phyloP scores from a whole-genome alignment of 495 filamentous ascomycete genomes.

The Penicillium steckii region DNA sequence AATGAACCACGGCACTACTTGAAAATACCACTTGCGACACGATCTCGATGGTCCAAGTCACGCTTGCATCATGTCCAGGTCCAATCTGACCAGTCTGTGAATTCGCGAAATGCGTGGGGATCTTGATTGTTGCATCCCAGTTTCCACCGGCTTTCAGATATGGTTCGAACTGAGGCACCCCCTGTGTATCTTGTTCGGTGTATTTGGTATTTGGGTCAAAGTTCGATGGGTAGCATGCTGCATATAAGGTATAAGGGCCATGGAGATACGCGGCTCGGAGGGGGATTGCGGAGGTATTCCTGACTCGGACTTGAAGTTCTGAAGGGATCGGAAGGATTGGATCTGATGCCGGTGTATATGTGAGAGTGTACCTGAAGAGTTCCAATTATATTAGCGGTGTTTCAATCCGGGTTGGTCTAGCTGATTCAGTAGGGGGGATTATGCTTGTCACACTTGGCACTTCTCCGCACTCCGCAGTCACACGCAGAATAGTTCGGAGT shows the following conservation, averaged over 20 bases:
- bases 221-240: constrained; percentile 74
- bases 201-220: constrained; percentile 78
- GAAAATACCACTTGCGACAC: constrained; percentile 92
- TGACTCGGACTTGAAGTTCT: constrained; percentile 77
- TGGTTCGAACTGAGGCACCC: constrained; percentile 86
- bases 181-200: constrained; percentile 57
- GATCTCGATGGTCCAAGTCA: constrained; percentile 90
- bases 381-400: neutral
- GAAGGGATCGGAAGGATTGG: constrained; percentile 81
- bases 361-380: constrained; percentile 74
- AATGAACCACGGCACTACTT: constrained; percentile 80
- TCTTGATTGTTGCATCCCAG: constrained; percentile 73
- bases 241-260: constrained; percentile 88
- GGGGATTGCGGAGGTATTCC: constrained; percentile 87
- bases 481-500: too few relatives aligned
- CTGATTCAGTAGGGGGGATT: too few relatives aligned
- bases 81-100: constrained; percentile 21
- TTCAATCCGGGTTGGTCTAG: too few relatives aligned
- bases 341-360: constrained; percentile 86
- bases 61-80: constrained; percentile 42
- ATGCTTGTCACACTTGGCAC: too few relatives aligned
- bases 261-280: constrained; percentile 93
- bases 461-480: too few relatives aligned
- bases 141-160: constrained; percentile 90
- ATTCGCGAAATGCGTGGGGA: constrained; percentile 59